These are phyloP conservation scores for Saccharomyces hybrid DNA, from an alignment of 1,139 yeast genomes.

Conservation along the genomic window DNA sequence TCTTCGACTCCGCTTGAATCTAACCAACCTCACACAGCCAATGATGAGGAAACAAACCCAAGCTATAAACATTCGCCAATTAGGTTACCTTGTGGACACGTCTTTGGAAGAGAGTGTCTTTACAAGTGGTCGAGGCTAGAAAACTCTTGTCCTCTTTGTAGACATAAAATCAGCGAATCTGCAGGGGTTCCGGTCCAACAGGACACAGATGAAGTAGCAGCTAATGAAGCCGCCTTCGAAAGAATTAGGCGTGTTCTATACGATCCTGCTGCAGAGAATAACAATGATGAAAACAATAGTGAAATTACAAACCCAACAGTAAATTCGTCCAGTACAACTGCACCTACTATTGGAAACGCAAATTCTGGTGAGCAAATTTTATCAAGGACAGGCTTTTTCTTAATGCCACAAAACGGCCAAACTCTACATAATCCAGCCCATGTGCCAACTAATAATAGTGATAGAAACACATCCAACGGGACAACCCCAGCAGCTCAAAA, in stretches of 20 bases:
- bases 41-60: slow-evolving; percentile 17
- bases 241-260: slow-evolving; percentile 24
- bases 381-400: neutral
- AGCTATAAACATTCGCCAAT: slow-evolving; percentile 54
- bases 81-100: slow-evolving; percentile 72
- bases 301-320: neutral
- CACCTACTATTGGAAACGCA: slow-evolving; percentile 1
- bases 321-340: neutral
- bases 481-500: slow-evolving; percentile 1
- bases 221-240: slow-evolving; percentile 22
- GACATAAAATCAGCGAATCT: slow-evolving; percentile 40
- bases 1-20: slow-evolving; percentile 2
- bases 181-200: slow-evolving; percentile 10
- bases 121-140: slow-evolving; percentile 66
- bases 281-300: neutral
- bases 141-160: slow-evolving; percentile 74
- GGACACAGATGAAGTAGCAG: slow-evolving; percentile 8
- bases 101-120: slow-evolving; percentile 68
- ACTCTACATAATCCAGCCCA: slow-evolving; percentile 4
- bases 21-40: slow-evolving; percentile 3
- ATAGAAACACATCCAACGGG: neutral
- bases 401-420: neutral
- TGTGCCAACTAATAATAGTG: slow-evolving; percentile 2
- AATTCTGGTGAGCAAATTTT: neutral
- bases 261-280: slow-evolving; percentile 8